Evolutionary conservation across 139 green algal species (phyloP).

Genomic region (Chlamydomonas sp.): DNA sequence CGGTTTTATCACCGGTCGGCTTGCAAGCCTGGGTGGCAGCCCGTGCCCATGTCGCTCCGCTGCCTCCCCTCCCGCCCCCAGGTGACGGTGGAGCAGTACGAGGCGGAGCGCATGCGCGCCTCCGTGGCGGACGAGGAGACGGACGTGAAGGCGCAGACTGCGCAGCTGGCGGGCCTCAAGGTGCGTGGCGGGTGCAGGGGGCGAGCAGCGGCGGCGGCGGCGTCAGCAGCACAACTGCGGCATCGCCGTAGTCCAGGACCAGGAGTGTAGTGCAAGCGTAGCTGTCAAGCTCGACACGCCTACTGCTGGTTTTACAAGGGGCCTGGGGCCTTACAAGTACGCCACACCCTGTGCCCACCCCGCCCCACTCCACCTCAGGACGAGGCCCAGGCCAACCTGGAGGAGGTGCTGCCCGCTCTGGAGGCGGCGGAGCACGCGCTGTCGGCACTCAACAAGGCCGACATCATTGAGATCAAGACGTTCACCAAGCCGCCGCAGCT

Average conservation of each 20-base stretch:
- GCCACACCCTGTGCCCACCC: too few relatives aligned
- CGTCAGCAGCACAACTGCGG: background rate
- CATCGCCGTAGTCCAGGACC: background rate
- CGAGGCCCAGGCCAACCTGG: conserved; percentile 81
- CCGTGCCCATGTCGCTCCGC: background rate
- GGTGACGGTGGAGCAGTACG: conserved; percentile 65
- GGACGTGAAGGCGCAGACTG: conserved; percentile 47
- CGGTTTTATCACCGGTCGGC: too few relatives aligned
- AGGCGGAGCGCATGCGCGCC: conserved; percentile 69
- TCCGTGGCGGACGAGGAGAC: conserved; percentile 73
- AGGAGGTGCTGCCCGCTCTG: conserved; percentile 81
- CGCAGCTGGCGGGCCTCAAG: conserved; percentile 32
- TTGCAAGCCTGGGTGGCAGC: background rate
- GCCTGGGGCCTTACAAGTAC: too few relatives aligned
- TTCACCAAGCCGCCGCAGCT: conserved; percentile 85
- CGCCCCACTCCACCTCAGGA: conserved; percentile 51
- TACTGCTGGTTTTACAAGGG: too few relatives aligned
- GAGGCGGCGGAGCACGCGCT: conserved; percentile 79
- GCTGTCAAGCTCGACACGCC: too few relatives aligned
- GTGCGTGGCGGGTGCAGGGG: conserved; percentile 30
- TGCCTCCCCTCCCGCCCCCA: background rate
- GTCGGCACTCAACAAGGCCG: conserved; percentile 83
- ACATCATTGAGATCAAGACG: conserved; percentile 89
- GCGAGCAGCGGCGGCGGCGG: conserved; percentile 29
- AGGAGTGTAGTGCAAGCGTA: too few relatives aligned